Percentiles rank a stretch among this genome's conserved stretches.
These are phyloP conservation scores for Phaseolus coccineus DNA, from an alignment of 331 rosid species.

Conservation along the genomic window DNA sequence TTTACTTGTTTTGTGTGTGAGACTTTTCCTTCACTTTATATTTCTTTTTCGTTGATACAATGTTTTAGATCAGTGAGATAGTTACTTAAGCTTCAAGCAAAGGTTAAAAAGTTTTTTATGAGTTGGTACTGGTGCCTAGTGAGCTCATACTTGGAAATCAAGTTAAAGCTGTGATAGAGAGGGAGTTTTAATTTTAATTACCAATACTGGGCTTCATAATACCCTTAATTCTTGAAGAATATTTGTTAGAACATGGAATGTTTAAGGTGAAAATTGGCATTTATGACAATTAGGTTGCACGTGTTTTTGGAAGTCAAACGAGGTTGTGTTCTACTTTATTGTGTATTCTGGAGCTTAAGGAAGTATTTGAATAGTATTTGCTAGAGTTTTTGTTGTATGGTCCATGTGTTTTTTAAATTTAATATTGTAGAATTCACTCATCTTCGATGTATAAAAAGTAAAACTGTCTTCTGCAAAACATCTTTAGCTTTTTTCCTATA, in stretches of 20 bases:
- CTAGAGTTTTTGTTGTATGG: too few relatives aligned
- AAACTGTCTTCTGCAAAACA: too few relatives aligned
- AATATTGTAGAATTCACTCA: too few relatives aligned
- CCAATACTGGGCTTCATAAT: slow-evolving; percentile 10
- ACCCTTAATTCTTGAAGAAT: slow-evolving; percentile 3
- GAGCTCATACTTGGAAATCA: slow-evolving; percentile 25
- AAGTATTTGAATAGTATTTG: background rate
- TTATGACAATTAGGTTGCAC: slow-evolving; percentile 1
- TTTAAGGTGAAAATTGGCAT: slow-evolving; percentile 19
- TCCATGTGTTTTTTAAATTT: too few relatives aligned
- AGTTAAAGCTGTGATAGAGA: slow-evolving; percentile 18
- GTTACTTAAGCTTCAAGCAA: slow-evolving; percentile 38
- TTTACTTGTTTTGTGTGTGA: background rate
- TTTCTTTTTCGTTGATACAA: background rate
- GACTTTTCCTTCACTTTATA: background rate
- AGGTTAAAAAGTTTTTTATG: slow-evolving; percentile 18
- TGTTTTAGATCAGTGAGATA: slow-evolving; percentile 9
- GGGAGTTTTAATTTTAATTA: slow-evolving; percentile 3
- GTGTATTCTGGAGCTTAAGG: slow-evolving; percentile 31
- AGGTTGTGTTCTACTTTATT: slow-evolving; percentile 37
- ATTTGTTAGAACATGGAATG: slow-evolving; percentile 5
- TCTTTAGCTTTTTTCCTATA: too few relatives aligned
- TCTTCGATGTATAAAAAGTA: too few relatives aligned
- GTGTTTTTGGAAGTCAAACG: slow-evolving; percentile 40
- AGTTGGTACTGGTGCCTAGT: slow-evolving; percentile 18